Base-by-base conservation (phyloP, 2,329 filamentous ascomycete species). In the Alternaria triticina region DNA sequence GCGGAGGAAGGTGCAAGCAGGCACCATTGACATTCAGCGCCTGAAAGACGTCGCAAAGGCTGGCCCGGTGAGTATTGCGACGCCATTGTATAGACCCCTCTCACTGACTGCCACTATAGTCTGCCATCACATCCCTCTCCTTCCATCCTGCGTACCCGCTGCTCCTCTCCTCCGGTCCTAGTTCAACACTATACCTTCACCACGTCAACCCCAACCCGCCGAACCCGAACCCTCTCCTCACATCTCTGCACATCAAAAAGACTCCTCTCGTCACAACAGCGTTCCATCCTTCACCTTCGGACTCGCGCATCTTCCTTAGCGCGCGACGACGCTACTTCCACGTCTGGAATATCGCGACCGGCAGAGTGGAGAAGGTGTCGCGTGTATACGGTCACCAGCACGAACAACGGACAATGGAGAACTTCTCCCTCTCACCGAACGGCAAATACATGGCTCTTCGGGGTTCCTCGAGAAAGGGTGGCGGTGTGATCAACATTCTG, bases 121-220 rank as follows among this genome's bases (percentile, higher is more conserved):
- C 91, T 17, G 87, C 93, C 11, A 90, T 98, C 70, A 91, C 90
- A 44, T 93, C 91, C 45, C 87, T 99, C 36, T 90, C 90, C 10
- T 97, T 98, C 86, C 96, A 99, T 81, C 94, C 95, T 28, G 86
- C 89, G 70, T 91, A 94, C 76, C 93, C 96, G 5, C 89, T 99
- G 15, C 88, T 99, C 27, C 88, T 98, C 62, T 97, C 96, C 23
- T 93, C 94, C 12, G 96, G 94, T 63, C 91, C 90, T 58, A 92
- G 93, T 55, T 93, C 93, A 20, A 91, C 94, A 5, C 86, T 98
- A 58, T 94, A 91, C 79, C 86, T 99, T 49, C 94, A 99, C 80
- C 94, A 97, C 78, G 88, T 98, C 71, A 90, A 91, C 43, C 91
- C 91, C 46, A 88, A 87, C 55, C 91, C 90, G 23, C 88, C 88